A percentile compares a stretch with the other conserved stretches of the same genome.
phyloP scores from a whole-genome alignment of 441 rosid genomes.

The Breynia disticha region DNA sequence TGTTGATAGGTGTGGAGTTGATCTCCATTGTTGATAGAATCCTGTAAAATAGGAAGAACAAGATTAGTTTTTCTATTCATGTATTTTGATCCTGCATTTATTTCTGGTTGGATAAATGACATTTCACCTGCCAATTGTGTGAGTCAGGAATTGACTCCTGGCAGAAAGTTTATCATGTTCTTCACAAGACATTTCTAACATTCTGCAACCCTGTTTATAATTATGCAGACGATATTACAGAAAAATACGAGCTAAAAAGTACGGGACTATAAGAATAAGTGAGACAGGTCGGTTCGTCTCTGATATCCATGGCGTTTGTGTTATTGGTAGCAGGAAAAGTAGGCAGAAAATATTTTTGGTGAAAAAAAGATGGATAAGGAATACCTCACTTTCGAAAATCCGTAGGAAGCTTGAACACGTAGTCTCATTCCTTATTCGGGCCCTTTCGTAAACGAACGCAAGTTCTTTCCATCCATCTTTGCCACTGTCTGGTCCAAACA shows the following conservation, averaged over 20 bases:
- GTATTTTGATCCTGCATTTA: too few relatives aligned
- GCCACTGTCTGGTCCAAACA: conserved; percentile 66
- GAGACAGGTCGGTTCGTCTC: too few relatives aligned
- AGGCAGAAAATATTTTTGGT: too few relatives aligned
- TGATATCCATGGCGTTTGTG: too few relatives aligned
- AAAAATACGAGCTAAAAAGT: too few relatives aligned
- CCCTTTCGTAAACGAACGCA: conserved; percentile 37
- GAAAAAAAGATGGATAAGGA: too few relatives aligned
- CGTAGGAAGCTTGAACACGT: conserved; percentile 38
- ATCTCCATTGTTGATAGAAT: conserved; percentile 37
- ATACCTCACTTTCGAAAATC: conserved; percentile 41
- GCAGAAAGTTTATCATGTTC: conserved; percentile 47
- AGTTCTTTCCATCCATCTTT: conserved; percentile 41
- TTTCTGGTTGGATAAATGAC: too few relatives aligned
- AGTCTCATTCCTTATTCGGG: conserved; percentile 29
- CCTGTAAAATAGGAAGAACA: conserved; percentile 16
- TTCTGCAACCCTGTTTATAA: conserved; percentile 40
- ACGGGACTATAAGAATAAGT: too few relatives aligned
- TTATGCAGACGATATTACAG: too few relatives aligned
- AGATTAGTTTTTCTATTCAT: not conserved
- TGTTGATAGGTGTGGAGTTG: conserved; percentile 29
- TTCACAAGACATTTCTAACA: conserved; percentile 59
- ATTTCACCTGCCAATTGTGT: conserved; percentile 38
- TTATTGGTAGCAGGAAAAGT: too few relatives aligned
- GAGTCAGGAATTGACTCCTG: conserved; percentile 39